Base-by-base conservation (phyloP, 495 filamentous ascomycete genomes). In the Wilcoxina mikolae region DNA sequence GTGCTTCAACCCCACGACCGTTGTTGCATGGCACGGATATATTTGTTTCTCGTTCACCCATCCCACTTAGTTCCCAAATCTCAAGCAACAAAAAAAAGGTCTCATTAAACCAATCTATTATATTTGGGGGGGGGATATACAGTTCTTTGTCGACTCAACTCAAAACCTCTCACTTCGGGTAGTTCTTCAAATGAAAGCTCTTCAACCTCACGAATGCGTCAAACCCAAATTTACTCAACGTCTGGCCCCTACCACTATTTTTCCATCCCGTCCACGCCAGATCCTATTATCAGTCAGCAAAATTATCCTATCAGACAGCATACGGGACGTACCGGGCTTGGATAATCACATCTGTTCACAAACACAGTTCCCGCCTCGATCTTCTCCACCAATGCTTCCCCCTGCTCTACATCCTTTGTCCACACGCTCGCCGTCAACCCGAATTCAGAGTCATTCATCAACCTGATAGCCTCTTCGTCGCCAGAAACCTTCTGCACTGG, bases 211-310 rank as follows among this genome's bases (percentile, higher is more conserved):
- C 80, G 62, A 96, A 96, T 61, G 91, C 87, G 56, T 95, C 91
- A 62, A 88, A 98, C 4, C 86, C 93, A 53, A 85, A 90, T 59
- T 72, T 84, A 67, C 88, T 91, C 66, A 98, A 68, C 0, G 89
- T 95, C 50, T 82, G 81, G 25, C 91, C 91, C 65, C 86, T 83
- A 41, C 91, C 91, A 23, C 87, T 94, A 60, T 89, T 83, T 73
- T 98, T 98, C 90, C 89, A 95, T 3, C 91, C 91, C 1, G 86
- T 88, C 91, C 91, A 98, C 11, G 91, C 91, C 46, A 98, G 83
- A 68, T 98, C 91, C 83, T 93, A 65, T 43, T 48, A 42, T 18
- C 35, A 47, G 35, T 11, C 15, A 35, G 35, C 11, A 22, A 54
- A 51, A n/a, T 41, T 47, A 39, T n/a, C 27, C 33, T 41, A 35